Percentiles rank a stretch among this genome's conserved stretches.
These are phyloP conservation scores for Areca catechu DNA, from an alignment of 176 grass and related monocot species.

Conservation along the genomic window DNA sequence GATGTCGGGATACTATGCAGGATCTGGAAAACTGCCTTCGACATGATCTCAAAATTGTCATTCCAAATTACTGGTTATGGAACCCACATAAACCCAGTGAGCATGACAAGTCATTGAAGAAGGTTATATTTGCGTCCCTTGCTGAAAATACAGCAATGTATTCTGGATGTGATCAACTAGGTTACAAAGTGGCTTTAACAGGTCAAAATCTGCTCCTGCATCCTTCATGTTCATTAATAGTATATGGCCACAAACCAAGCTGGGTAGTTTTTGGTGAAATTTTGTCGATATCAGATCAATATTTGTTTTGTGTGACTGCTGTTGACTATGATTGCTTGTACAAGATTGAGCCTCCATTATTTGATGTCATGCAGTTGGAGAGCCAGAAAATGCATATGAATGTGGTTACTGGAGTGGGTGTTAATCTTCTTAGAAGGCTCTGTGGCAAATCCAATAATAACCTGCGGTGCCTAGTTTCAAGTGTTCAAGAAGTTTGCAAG, in stretches of 20 bases:
- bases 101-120: constrained; percentile 58
- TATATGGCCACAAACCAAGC: constrained; percentile 53
- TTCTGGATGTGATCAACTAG: constrained; percentile 71
- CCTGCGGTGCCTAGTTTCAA: constrained; percentile 44
- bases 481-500: constrained; percentile 38
- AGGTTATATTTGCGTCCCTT: constrained; percentile 70
- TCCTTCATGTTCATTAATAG: constrained; percentile 67
- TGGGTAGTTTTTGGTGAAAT: constrained; percentile 96
- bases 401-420: constrained; percentile 51
- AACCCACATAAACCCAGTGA: constrained; percentile 45
- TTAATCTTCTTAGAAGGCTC: constrained; percentile 54
- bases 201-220: constrained; percentile 73
- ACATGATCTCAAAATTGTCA: constrained; percentile 60
- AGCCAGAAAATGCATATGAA: constrained; percentile 60
- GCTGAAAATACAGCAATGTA: constrained; percentile 73
- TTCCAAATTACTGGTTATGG: constrained; percentile 83
- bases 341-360: constrained; percentile 29
- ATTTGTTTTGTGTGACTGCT: constrained; percentile 87
- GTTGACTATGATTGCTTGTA: constrained; percentile 55
- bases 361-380: constrained; percentile 49
- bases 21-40: constrained; percentile 76
- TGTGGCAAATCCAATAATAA: constrained; percentile 65
- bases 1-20: constrained; percentile 68
- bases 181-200: constrained; percentile 75
- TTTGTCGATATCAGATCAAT: constrained; percentile 64